These are phyloP conservation scores for Penicillium daleae DNA, from an alignment of 495 filamentous ascomycete genomes.

Conservation along the genomic window DNA sequence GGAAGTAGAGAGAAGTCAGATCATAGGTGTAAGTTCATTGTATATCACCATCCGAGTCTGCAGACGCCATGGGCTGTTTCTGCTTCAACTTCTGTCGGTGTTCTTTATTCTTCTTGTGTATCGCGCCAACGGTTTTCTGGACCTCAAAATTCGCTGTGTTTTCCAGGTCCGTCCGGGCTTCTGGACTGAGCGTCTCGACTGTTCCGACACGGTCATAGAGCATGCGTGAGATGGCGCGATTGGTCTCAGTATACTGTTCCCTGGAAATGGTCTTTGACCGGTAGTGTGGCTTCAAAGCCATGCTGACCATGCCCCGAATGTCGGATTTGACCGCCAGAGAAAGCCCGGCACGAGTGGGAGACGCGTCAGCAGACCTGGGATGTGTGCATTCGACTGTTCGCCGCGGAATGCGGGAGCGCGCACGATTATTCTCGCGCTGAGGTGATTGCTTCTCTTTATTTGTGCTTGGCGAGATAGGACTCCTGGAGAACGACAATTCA, in stretches of 20 bases:
- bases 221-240: slow-evolving; percentile 77
- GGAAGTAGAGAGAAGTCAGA: slow-evolving; percentile 10
- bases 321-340: slow-evolving; percentile 76
- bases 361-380: slow-evolving; percentile 56
- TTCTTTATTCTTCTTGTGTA: slow-evolving; percentile 28
- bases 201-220: slow-evolving; percentile 82
- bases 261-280: slow-evolving; percentile 68
- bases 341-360: slow-evolving; percentile 58
- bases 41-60: slow-evolving; percentile 30
- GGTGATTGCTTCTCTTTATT: slow-evolving; percentile 19
- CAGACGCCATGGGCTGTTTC: slow-evolving; percentile 29
- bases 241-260: slow-evolving; percentile 86
- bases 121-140: slow-evolving; percentile 57
- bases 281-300: slow-evolving; percentile 76
- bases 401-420: slow-evolving; percentile 42
- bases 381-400: slow-evolving; percentile 28
- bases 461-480: slow-evolving; percentile 26
- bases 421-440: slow-evolving; percentile 14
- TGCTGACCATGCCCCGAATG: slow-evolving; percentile 79
- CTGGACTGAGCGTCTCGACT: slow-evolving; percentile 57
- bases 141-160: slow-evolving; percentile 75
- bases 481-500: slow-evolving; percentile 43
- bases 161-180: slow-evolving; percentile 65
- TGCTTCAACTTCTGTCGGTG: slow-evolving; percentile 17
- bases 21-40: slow-evolving; percentile 27